Conservation (phyloP, 306 rosid species). For the Gynostemma pentaphyllum region DNA sequence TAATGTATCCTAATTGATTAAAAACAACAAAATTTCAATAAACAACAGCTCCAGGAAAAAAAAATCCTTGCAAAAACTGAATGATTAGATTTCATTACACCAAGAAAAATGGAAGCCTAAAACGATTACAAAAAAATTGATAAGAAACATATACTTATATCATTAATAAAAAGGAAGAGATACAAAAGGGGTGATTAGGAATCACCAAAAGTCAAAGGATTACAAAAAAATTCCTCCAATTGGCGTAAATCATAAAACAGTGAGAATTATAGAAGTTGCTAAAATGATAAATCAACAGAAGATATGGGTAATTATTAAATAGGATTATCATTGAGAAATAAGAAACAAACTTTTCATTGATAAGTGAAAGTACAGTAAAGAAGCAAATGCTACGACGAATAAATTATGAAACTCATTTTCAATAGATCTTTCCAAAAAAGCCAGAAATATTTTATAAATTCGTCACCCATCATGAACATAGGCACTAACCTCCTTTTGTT, state of each 20-base stretch:
- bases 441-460: not conserved
- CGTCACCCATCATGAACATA: not conserved
- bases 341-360: not conserved
- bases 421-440: not conserved
- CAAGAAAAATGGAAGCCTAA: not conserved
- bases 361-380: not conserved
- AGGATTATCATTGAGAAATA: not conserved
- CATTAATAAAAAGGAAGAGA: too few species aligned
- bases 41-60: not conserved
- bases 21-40: not conserved
- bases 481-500: conserved; percentile 55
- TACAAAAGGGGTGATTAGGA: too few species aligned
- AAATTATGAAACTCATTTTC: not conserved
- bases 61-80: not conserved
- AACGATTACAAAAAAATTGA: too few species aligned
- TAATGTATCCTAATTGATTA: not conserved
- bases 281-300: not conserved
- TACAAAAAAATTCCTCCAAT: too few species aligned
- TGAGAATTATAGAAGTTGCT: too few species aligned
- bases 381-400: too few species aligned
- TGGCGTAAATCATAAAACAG: too few species aligned
- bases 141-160: too few species aligned
- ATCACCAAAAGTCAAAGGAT: too few species aligned
- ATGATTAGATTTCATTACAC: not conserved
- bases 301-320: not conserved